Evolutionary conservation across 169 alveolate genomes (phyloP), one percentile per base, ranked within the genome.

Genomic region (Plasmodium billcollinsi): DNA sequence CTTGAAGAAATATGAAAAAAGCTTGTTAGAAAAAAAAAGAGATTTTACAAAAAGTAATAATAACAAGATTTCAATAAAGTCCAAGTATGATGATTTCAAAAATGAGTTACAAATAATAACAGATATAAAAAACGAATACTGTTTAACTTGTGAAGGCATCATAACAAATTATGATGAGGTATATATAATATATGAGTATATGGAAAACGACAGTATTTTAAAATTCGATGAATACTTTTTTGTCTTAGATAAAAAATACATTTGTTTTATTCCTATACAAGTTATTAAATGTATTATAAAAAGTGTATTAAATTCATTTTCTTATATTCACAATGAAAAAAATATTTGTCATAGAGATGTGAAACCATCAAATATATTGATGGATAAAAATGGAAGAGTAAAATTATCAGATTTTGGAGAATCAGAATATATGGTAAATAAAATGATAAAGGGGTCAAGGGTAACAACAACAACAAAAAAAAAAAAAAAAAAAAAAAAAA

Each of bases 351-450:
- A 96, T 71, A 85, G 98, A 52, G 98, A 96, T 75, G 92, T 96
- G 49, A 96, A 96, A 76, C 98, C 98, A 14, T 97, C 96, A 49
- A 96, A 96, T 66, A 91, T 96, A 26, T 89, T 96, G 5, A 70
- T 96, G 43, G 96, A 94, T 58, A 88, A 91, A 89, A 92, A 95
- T 59, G 97, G 97, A 2, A 78, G 71, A 18, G 88, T 95, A 18
- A 96, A 96, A 75, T 80, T 96, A 58, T 97, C 97, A 2, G 98
- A 96, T 88, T 96, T 96, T 89, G 98, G 98, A 5, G 89, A 76
- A 43, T 76, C 89, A 29, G 63, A 76, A 59, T 76, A 76, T 47
- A 76, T 76, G 85, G 11, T 20, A 43, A 18, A 76, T 71, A 69
- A 71, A 20, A 59, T 29, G 43, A 66, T 76, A 4, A 54, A 39